These are phyloP conservation scores for Auxenochlorella pyrenoidosa DNA, from an alignment of 139 green algal genomes.

Conservation along the genomic window DNA sequence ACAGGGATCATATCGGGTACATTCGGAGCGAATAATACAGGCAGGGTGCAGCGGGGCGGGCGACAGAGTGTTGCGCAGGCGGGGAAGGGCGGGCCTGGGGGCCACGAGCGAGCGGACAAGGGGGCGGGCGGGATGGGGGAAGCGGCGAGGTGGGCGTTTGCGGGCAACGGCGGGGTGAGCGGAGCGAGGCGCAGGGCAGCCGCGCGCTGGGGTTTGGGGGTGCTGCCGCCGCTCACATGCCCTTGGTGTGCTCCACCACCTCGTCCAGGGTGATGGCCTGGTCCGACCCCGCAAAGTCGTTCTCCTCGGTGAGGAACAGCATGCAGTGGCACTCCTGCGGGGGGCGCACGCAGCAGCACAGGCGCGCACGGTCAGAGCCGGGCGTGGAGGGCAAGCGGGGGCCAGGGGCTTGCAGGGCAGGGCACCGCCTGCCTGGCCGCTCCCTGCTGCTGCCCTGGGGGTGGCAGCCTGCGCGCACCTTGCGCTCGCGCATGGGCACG, in stretches of 20 bases:
- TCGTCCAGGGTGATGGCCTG: slow-evolving; percentile 72
- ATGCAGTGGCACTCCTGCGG: slow-evolving; percentile 99
- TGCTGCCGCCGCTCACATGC: slow-evolving; percentile 41
- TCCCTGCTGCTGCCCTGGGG: background rate
- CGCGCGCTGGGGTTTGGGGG: background rate
- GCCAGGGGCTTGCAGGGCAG: too few relatives aligned
- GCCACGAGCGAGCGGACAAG: too few relatives aligned
- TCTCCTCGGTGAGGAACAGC: slow-evolving; percentile 98
- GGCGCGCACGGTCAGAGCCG: background rate
- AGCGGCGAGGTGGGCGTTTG: too few relatives aligned
- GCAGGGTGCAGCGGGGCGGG: too few relatives aligned
- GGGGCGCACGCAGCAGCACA: background rate
- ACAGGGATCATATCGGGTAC: too few relatives aligned
- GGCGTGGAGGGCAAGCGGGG: too few relatives aligned
- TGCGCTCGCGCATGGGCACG: slow-evolving; percentile 97
- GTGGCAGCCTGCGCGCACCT: slow-evolving; percentile 57
- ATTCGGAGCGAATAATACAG: too few relatives aligned
- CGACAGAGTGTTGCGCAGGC: too few relatives aligned
- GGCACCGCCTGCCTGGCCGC: too few relatives aligned
- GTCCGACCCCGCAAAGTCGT: slow-evolving; percentile 94
- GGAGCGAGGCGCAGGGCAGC: background rate
- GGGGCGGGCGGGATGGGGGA: too few relatives aligned
- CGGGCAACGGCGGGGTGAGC: background rate
- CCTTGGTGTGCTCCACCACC: slow-evolving; percentile 54
- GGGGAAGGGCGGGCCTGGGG: too few relatives aligned